phyloP scores from a whole-genome alignment of 768 basidiomycete species.

The Mycena albidolilacea region DNA sequence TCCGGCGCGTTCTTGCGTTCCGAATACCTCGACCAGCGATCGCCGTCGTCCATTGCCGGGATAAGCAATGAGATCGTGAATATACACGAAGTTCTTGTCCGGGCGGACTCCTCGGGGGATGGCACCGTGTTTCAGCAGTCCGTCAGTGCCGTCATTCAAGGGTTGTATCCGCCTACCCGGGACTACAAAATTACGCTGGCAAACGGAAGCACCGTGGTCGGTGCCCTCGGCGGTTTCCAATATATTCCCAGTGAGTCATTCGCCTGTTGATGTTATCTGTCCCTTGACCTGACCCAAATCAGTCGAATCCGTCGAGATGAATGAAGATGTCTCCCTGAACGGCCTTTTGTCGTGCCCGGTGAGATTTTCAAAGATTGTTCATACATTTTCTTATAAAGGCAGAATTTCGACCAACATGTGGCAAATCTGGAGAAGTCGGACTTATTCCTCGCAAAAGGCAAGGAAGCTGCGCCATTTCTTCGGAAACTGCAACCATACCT shows the following conservation, averaged over 20 bases:
- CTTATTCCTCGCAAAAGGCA: conserved; percentile 52
- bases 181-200: conserved; percentile 61
- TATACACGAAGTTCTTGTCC: conserved; percentile 56
- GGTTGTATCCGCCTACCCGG: conserved; percentile 62
- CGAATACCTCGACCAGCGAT: conserved; percentile 58
- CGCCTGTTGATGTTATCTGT: background rate
- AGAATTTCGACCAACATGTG: conserved; percentile 57
- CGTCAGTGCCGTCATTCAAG: conserved; percentile 66
- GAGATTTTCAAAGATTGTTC: conserved; percentile 21
- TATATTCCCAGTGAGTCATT: conserved; percentile 33
- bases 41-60: conserved; percentile 57
- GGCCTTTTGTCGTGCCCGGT: conserved; percentile 64
- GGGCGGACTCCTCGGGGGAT: conserved; percentile 69
- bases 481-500: conserved; percentile 56
- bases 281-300: conserved; percentile 33
- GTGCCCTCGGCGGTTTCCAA: conserved; percentile 68
- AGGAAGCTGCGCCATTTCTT: conserved; percentile 56
- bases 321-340: conserved; percentile 61
- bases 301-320: conserved; percentile 62
- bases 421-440: conserved; percentile 58
- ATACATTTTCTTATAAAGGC: background rate
- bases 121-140: conserved; percentile 67
- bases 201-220: conserved; percentile 61
- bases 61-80: conserved; percentile 50
- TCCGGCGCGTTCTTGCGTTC: conserved; percentile 54